Evolutionary conservation across 2,329 filamentous ascomycete genomes (phyloP).

Genomic region (Knoxdaviesia capensis): DNA sequence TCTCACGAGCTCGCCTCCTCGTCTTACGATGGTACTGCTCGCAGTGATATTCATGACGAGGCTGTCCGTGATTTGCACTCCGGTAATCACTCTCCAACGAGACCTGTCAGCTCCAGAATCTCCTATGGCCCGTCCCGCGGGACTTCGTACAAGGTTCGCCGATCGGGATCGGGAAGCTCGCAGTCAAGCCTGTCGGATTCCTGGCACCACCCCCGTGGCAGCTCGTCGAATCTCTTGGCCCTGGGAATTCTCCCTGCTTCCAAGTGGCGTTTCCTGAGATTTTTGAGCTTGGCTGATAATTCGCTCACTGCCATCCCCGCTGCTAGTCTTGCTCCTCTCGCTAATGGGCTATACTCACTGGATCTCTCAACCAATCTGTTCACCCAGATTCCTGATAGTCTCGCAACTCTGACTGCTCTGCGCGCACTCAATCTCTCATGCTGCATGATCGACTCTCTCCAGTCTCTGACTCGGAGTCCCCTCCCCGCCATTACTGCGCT

Average conservation of each 20-base stretch:
- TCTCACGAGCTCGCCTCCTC: background rate
- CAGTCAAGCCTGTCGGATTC: slow-evolving; percentile 57
- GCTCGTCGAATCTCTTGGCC: slow-evolving; percentile 57
- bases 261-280: slow-evolving; percentile 89
- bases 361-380: slow-evolving; percentile 89
- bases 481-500: slow-evolving; percentile 84
- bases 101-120: slow-evolving; percentile 58
- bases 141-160: slow-evolving; percentile 48
- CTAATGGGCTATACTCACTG: slow-evolving; percentile 75
- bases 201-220: slow-evolving; percentile 41
- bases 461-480: slow-evolving; percentile 68
- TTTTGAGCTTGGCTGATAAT: slow-evolving; percentile 84
- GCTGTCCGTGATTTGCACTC: no score
- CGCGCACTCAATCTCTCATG: slow-evolving; percentile 84
- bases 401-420: slow-evolving; percentile 71
- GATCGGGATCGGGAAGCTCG: slow-evolving; percentile 84
- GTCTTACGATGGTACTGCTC: background rate
- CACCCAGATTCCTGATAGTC: slow-evolving; percentile 78
- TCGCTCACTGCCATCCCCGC: slow-evolving; percentile 62
- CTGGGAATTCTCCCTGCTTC: slow-evolving; percentile 56
- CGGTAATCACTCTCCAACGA: slow-evolving; percentile 61
- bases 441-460: slow-evolving; percentile 92
- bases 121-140: slow-evolving; percentile 45
- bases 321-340: slow-evolving; percentile 58
- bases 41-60: slow-evolving; percentile 1